Percentiles rank a stretch among this genome's conserved stretches.
These are phyloP conservation scores for Schwanniomyces polymorphus DNA, from an alignment of 805 yeast genomes.

Conservation along the genomic window DNA sequence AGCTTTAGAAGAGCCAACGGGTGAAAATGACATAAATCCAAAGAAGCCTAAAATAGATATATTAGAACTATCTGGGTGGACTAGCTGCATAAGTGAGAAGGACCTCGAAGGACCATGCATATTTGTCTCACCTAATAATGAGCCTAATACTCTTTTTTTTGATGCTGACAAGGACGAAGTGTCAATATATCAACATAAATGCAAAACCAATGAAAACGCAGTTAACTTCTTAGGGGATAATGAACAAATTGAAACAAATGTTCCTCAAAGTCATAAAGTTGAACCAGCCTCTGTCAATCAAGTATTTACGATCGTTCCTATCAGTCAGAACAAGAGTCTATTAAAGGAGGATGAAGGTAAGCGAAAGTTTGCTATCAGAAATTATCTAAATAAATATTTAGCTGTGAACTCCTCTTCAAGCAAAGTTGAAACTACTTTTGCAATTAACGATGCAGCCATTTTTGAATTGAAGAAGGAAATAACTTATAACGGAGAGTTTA, in stretches of 20 bases:
- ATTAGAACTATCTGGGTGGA: constrained; percentile 6
- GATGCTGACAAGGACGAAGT: neutral
- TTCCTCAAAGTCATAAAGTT: neutral
- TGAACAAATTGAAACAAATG: neutral
- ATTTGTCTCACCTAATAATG: neutral
- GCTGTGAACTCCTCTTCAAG: neutral
- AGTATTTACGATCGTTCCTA: neutral
- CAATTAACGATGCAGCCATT: constrained; percentile 1
- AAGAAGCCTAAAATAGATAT: neutral
- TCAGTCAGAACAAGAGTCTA: neutral
- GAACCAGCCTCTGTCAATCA: constrained; percentile 3
- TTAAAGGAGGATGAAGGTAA: neutral
- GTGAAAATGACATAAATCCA: neutral
- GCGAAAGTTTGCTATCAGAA: constrained; percentile 1
- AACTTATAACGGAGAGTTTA: neutral
- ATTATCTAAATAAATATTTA: neutral
- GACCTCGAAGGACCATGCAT: constrained; percentile 13
- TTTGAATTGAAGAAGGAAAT: neutral
- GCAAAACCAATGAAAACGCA: neutral
- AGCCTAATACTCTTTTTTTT: neutral
- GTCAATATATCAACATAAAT: neutral
- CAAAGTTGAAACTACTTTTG: neutral
- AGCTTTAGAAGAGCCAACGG: neutral
- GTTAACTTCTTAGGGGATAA: constrained; percentile 1
- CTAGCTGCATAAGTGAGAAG: constrained; percentile 3